A percentile compares a stretch with the other conserved stretches of the same genome.
Evolutionary conservation across 2,329 filamentous ascomycete species (phyloP).

Genomic region (Stagonosporopsis tanaceti): DNA sequence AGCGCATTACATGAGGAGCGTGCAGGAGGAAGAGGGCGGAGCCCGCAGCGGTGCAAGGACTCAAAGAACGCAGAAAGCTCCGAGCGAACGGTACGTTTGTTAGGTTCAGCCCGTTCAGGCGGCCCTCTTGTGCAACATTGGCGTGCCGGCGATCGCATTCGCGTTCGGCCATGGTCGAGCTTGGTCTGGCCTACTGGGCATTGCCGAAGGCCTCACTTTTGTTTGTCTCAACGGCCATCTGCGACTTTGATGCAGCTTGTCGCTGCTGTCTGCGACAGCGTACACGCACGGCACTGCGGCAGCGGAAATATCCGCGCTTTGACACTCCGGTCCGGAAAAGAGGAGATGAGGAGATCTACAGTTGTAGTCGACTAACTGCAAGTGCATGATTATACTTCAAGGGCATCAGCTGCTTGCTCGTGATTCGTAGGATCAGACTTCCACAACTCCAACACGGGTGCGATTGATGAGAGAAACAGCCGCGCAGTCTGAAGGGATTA

Average conservation of each 20-base stretch:
- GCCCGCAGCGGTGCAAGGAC: conserved; percentile 26
- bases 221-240: background rate
- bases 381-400: conserved; percentile 8
- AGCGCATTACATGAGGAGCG: conserved; percentile 39
- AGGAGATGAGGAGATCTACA: conserved; percentile 16
- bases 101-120: conserved; percentile 21
- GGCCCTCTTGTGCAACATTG: conserved; percentile 27
- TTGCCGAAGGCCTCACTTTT: conserved; percentile 1
- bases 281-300: background rate
- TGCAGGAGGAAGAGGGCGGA: conserved; percentile 25
- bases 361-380: conserved; percentile 6
- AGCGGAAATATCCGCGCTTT: background rate
- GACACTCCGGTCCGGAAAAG: background rate
- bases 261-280: conserved; percentile 3
- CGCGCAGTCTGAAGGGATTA: conserved; percentile 9
- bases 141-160: conserved; percentile 25
- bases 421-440: background rate
- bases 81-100: conserved; percentile 24
- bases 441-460: background rate
- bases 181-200: conserved; percentile 10
- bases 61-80: conserved; percentile 21
- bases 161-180: conserved; percentile 22
- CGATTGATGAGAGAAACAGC: conserved; percentile 2
- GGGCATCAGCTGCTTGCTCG: conserved; percentile 6
- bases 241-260: background rate